Conservation (phyloP, 2,329 filamentous ascomycete species). For the Acrocalymma vagum region DNA sequence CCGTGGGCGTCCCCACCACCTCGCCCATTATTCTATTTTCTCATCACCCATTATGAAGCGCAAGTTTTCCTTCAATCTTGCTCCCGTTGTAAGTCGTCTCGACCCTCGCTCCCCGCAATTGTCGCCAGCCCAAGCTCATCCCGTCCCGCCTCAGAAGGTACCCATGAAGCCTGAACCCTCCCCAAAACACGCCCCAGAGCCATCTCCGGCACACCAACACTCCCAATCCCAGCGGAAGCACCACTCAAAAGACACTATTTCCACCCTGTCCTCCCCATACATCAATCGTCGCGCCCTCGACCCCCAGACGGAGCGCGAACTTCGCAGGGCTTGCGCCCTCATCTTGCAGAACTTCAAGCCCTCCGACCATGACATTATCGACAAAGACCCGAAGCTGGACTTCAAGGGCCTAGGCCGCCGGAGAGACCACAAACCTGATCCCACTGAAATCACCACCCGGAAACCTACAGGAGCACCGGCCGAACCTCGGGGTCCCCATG, state of each 20-base stretch:
- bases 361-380: constrained; percentile 46
- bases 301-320: constrained; percentile 51
- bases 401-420: constrained; percentile 36
- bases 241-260: constrained; percentile 39
- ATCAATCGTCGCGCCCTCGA: constrained; percentile 55
- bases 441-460: constrained; percentile 32
- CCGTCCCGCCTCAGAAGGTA: constrained; percentile 38
- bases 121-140: neutral
- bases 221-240: constrained; percentile 24
- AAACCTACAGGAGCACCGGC: constrained; percentile 38
- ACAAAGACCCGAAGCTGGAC: constrained; percentile 47
- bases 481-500: constrained; percentile 35
- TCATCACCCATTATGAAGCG: constrained; percentile 44
- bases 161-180: constrained; percentile 38
- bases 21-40: neutral
- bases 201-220: constrained; percentile 20
- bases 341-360: constrained; percentile 53
- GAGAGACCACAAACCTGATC: constrained; percentile 25
- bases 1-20: neutral
- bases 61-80: constrained; percentile 55
- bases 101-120: neutral
- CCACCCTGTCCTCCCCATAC: constrained; percentile 51
- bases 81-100: constrained; percentile 46
- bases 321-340: constrained; percentile 55
- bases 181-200: constrained; percentile 38